Percentiles rank a stretch among this genome's conserved stretches.
phyloP scores from a whole-genome alignment of 306 rosid genomes.

The Cotoneaster glaucophyllus region DNA sequence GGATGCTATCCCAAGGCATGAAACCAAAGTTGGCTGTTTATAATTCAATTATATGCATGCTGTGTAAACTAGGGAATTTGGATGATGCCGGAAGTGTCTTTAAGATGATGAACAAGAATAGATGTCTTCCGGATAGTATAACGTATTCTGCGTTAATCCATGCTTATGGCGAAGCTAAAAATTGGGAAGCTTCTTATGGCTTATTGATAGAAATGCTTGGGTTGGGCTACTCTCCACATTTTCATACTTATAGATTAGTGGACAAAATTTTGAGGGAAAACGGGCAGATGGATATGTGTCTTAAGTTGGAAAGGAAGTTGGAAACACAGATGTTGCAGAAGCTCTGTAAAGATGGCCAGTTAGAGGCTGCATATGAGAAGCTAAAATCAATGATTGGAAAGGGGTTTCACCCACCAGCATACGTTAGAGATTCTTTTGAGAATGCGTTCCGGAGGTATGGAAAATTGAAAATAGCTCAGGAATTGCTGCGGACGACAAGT shows the following conservation, averaged over 20 bases:
- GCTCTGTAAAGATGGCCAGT: conserved; percentile 40
- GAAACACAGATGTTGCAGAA: conserved; percentile 53
- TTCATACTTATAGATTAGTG: conserved; percentile 41
- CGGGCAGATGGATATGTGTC: conserved; percentile 35
- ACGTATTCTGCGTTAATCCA: conserved; percentile 58
- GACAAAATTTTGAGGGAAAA: conserved; percentile 48
- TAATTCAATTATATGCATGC: conserved; percentile 50
- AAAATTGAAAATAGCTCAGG: conserved; percentile 39
- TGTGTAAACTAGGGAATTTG: conserved; percentile 56
- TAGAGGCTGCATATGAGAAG: conserved; percentile 57
- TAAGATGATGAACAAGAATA: conserved; percentile 53
- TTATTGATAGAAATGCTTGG: conserved; percentile 56
- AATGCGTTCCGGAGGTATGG: conserved; percentile 44
- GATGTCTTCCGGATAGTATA: conserved; percentile 52
- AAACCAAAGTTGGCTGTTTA: conserved; percentile 55
- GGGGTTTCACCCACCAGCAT: conserved; percentile 45
- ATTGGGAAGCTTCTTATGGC: conserved; percentile 48
- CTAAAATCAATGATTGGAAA: conserved; percentile 46
- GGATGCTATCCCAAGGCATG: conserved; percentile 43
- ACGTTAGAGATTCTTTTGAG: conserved; percentile 47
- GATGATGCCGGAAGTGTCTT: conserved; percentile 45
- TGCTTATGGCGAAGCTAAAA: conserved; percentile 41
- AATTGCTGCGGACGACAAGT: conserved; percentile 36
- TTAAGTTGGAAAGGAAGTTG: conserved; percentile 47
- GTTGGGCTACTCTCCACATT: conserved; percentile 45